Base-by-base conservation (phyloP, 192 early-diverging fungal genomes). In the Coemansia sp. region DNA sequence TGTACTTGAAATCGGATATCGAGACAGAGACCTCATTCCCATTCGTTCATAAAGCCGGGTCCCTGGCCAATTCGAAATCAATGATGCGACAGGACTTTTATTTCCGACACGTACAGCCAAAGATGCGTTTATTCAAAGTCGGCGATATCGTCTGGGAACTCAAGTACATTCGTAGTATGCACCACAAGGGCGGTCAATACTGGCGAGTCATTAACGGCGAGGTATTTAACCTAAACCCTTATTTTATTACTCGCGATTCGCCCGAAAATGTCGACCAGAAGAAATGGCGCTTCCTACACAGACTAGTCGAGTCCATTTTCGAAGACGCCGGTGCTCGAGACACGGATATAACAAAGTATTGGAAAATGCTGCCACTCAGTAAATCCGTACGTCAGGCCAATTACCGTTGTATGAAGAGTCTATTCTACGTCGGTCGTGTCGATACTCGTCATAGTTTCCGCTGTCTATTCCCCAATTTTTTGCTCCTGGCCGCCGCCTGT, bases 381-480 rank as follows among this genome's bases (percentile, higher is more conserved):
- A 49, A 4, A 70, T 27, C 71, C 72, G 71, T 73, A 5, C 72
- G 79, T 36, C 66, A 97, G 94, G 87, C 96, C 98, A 88, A 90
- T 66, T 43, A 83, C 68, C 86, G 90, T 33, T 99, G 97, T 82
- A 74, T 99, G 68, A 87, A 91, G 36, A 90, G 92, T 60, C 78
- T 92, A 5, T 96, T 95, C 80, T 94, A 93, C 82, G 87, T 92
- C 27, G 97, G 95, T 36, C 88, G 88, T 29, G 89, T 97, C 3
- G 97, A 98, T 74, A 73, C 85, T 57, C 92, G 97, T 44, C 92
- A 90, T 27, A 90, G 91, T 55, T 66, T 92, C 50, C 79, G 84
- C 69, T 91, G 93, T 87, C 78, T 93, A 47, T 90, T 92, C 46
- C 86, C 96, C 33, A 89, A 92, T 74, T 97, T 96, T 65, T 85